These are phyloP conservation scores for Lablab purpureus DNA, from an alignment of 306 rosid genomes.

Conservation along the genomic window DNA sequence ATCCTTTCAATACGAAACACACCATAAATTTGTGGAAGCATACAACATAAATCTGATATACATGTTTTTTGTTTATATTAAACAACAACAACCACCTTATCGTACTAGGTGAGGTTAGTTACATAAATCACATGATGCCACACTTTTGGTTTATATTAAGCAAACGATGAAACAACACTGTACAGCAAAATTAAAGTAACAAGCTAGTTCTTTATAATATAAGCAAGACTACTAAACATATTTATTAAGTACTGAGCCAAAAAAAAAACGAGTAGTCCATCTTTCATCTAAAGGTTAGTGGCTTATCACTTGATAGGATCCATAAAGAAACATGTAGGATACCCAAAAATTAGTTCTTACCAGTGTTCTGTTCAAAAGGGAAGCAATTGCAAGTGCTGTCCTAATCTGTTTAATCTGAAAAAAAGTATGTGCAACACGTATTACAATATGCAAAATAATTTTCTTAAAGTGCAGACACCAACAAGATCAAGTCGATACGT, in stretches of 20 bases:
- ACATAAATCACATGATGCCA: too few relatives aligned
- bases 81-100: too few relatives aligned
- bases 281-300: not conserved
- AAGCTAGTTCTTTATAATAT: conserved; percentile 11
- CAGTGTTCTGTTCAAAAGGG: conserved; percentile 86
- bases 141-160: conserved; percentile 18
- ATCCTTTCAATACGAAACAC: conserved; percentile 16
- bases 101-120: too few relatives aligned
- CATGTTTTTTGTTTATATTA: too few relatives aligned
- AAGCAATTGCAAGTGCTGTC: conserved; percentile 92
- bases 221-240: conserved; percentile 12
- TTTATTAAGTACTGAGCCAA: not conserved
- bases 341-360: conserved; percentile 59
- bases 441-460: conserved; percentile 40
- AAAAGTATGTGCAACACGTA: conserved; percentile 34
- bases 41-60: not conserved
- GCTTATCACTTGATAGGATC: conserved; percentile 23
- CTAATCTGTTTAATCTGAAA: conserved; percentile 89
- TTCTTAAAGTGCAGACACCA: conserved; percentile 41
- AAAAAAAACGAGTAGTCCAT: not conserved
- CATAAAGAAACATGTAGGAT: conserved; percentile 15
- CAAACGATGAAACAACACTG: conserved; percentile 6
- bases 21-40: conserved; percentile 34
- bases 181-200: conserved; percentile 18
- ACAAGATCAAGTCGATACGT: conserved; percentile 49